A percentile compares a stretch with the other conserved stretches of the same genome.
Evolutionary conservation across 345 rosid genomes (phyloP).

Genomic region (Fremontodendron californicum): DNA sequence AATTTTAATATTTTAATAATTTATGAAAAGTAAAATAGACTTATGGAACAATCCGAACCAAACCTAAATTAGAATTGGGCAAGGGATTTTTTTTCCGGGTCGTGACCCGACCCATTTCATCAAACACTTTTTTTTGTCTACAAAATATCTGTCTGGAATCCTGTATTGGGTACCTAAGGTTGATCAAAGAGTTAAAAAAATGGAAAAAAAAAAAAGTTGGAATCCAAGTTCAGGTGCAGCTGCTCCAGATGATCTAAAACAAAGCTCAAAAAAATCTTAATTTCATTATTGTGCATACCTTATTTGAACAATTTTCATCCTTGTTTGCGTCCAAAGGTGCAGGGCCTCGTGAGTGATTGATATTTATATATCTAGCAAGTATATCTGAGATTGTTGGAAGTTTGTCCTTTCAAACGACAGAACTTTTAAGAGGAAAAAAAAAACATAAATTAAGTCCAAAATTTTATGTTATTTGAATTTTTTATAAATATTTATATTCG

Average conservation of each 20-base stretch:
- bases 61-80: too few relatives aligned
- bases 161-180: neutral
- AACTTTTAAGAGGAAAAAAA: neutral
- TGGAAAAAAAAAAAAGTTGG: neutral
- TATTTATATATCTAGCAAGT: neutral
- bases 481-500: too few relatives aligned
- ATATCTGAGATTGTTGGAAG: neutral
- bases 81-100: too few relatives aligned
- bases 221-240: neutral
- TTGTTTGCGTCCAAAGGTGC: neutral
- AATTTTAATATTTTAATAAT: too few relatives aligned
- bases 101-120: too few relatives aligned
- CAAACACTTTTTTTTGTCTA: neutral
- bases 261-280: neutral
- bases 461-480: too few relatives aligned
- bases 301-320: neutral
- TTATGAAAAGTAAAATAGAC: too few relatives aligned
- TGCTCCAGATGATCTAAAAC: neutral
- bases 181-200: neutral
- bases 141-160: neutral
- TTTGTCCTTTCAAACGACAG: neutral
- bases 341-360: neutral
- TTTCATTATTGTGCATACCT: neutral
- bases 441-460: too few relatives aligned
- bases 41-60: too few relatives aligned